Evolutionary conservation across 345 rosid genomes (phyloP), one percentile per base, ranked within the genome.

Genomic region (Luvunga scandens): DNA sequence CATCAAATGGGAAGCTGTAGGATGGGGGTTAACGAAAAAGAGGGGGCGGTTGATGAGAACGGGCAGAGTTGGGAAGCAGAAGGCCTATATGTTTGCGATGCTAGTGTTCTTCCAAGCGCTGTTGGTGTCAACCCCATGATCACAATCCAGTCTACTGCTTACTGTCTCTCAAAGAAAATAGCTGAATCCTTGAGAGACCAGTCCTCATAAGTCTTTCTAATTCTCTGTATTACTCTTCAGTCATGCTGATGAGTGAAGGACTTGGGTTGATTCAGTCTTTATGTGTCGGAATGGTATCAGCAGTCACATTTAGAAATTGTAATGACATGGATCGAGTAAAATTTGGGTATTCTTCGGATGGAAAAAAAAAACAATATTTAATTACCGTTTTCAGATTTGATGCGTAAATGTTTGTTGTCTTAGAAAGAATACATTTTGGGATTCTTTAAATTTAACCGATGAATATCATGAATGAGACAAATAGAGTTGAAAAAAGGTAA

Each of bases 1-100:
- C 93, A 90, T 82, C 93, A 90, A 69, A 90, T 90, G 93, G 89
- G 91, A 56, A 90, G 93, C 75, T 87, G 91, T 53, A 88, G 89
- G 74, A 90, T 90, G 79, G 93, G 93, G 53, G 73, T 48, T 10
- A 79, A 56, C 61, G 88, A 86, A 62, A 71, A 82, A 34, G 89
- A 87, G 65, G 91, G 93, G 4, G 91, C 85, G 1, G 75, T 90
- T 30, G 89, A 90, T 82, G 69, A 80, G 59, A 86, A 87, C 72
- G 93, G 91, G 10, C 85, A 89, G 78, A 82, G 89, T 34, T 91
- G 96, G 89, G 93, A 88, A 81, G 93, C 90, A 34, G 85, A 87
- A 77, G 83, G 82, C 31, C 77, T 90, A 77, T 86, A 73, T 80
- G 92, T 86, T 3, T 88, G 92, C 34, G 94, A 91, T 80, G 92